A percentile compares a stretch with the other conserved stretches of the same genome.
These are phyloP conservation scores for Eucalyptus microcorys DNA, from an alignment of 345 rosid species.

Conservation along the genomic window DNA sequence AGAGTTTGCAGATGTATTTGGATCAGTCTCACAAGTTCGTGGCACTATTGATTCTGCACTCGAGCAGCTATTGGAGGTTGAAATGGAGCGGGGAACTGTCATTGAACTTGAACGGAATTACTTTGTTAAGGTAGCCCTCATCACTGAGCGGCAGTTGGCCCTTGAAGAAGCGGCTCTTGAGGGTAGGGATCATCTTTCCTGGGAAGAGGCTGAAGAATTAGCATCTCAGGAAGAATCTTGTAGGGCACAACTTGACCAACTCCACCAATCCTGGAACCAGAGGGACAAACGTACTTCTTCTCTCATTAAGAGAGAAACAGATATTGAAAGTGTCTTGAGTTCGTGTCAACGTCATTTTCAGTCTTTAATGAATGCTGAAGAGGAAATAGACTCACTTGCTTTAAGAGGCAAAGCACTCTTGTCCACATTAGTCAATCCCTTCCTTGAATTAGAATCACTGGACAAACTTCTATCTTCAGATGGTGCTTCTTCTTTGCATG, in stretches of 20 bases:
- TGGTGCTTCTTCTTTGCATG: constrained; percentile 19
- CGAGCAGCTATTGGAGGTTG: constrained; percentile 68
- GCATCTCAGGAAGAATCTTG: constrained; percentile 96
- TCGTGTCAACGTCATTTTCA: neutral
- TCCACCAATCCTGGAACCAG: constrained; percentile 75
- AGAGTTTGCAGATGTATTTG: constrained; percentile 79
- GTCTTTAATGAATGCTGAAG: neutral
- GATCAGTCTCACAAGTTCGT: constrained; percentile 65
- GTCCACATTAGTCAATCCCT: neutral
- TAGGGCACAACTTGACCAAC: constrained; percentile 72
- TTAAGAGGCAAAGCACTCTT: neutral
- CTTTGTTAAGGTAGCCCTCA: constrained; percentile 70
- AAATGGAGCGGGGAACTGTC: constrained; percentile 66
- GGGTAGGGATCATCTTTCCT: constrained; percentile 84
- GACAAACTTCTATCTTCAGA: constrained; percentile 27
- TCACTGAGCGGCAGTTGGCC: constrained; percentile 74
- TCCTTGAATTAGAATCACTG: neutral
- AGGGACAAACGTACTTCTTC: constrained; percentile 1
- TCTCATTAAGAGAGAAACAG: neutral
- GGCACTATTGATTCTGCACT: constrained; percentile 68
- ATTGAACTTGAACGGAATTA: constrained; percentile 74
- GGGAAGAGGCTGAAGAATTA: constrained; percentile 98
- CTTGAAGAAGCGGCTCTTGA: constrained; percentile 77
- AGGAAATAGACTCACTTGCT: neutral
- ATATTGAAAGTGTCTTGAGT: neutral